Evolutionary conservation across 75 land plant species (phyloP), one percentile per base, ranked within the genome.

Genomic region (Pinus taeda): DNA sequence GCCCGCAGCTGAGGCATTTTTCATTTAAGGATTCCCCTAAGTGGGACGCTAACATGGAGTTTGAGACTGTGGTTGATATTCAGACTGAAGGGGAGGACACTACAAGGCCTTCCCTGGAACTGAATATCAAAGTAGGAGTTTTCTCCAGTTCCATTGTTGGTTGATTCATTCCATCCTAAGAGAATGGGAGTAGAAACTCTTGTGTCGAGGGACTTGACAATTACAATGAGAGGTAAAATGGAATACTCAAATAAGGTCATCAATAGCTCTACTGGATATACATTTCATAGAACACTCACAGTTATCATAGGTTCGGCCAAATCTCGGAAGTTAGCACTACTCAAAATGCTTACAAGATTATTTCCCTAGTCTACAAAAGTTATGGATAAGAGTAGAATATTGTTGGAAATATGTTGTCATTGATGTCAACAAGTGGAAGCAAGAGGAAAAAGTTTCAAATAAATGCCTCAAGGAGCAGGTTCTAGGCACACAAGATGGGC

Each of bases 201-300:
- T 75, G 92, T 80, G 26, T 93, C 92, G 96, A 91, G 85, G 84
- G 96, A 93, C 49, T 74, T 93, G 75, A 89, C 89, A 72, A 87
- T 93, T 62, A 91, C 86, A 9, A 78, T 89, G 49, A 83, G 83
- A 61, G 90, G 88, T 4, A 93, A 91, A 76, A 82, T 89, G 74
- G 83, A 64, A 75, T 87, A 85, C 53, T 88, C 95, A 26, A 26
- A 26, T 26, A 26, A 26, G 26, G 0, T 26, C 26, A 26, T 26
- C 15, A 89, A 92, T 71, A 90, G 86, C 75, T 89, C 87, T 26
- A 93, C 85, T 75, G 96, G 96, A 17, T 93, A 89, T 84, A 92
- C 94, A 59, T 71, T 89, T 76, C 96, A 94, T 17, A 92, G 94
- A 9, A 91, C 92, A 3, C 80, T 93, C 60, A 87, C 91, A 18